These are phyloP conservation scores for Endocarpon pusillum DNA, from an alignment of 495 filamentous ascomycete species.

Conservation along the genomic window DNA sequence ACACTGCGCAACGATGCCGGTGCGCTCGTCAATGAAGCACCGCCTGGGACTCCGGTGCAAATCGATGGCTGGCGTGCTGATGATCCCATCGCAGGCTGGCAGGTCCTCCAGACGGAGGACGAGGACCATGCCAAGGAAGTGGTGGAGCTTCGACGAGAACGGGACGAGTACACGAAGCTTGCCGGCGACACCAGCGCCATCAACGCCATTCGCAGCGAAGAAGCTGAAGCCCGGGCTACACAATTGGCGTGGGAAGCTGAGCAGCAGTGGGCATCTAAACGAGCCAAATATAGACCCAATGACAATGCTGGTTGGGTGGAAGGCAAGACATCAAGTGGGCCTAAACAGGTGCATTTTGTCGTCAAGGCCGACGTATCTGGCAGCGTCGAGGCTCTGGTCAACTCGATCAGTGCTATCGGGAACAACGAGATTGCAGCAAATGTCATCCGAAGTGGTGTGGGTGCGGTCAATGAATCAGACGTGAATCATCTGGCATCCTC, in stretches of 20 bases:
- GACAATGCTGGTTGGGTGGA: constrained; percentile 5
- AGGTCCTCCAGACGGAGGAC: constrained; percentile 62
- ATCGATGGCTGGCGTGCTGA: constrained; percentile 92
- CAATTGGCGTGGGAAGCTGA: constrained; percentile 28
- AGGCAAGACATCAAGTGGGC: constrained; percentile 25
- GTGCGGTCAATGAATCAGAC: constrained; percentile 69
- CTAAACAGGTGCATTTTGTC: constrained; percentile 58
- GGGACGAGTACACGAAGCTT: constrained; percentile 38
- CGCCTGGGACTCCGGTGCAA: constrained; percentile 78
- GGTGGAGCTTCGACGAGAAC: constrained; percentile 56
- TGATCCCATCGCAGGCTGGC: constrained; percentile 73
- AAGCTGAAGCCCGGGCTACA: constrained; percentile 36
- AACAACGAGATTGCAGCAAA: constrained; percentile 66
- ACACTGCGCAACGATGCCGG: constrained; percentile 77
- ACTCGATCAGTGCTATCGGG: constrained; percentile 54
- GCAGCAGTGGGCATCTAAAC: constrained; percentile 10
- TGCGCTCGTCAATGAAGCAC: constrained; percentile 48
- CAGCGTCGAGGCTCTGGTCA: constrained; percentile 76
- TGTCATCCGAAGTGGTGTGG: constrained; percentile 61
- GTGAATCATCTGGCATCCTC: constrained; percentile 68
- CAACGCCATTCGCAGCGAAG: constrained; percentile 46
- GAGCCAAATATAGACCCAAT: not conserved
- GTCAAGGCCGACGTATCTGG: constrained; percentile 89
- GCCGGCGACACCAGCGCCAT: constrained; percentile 60
- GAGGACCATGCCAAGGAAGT: constrained; percentile 70